Evolutionary conservation across 208 protist species (phyloP).

Genomic region (Phytomonas sp.): DNA sequence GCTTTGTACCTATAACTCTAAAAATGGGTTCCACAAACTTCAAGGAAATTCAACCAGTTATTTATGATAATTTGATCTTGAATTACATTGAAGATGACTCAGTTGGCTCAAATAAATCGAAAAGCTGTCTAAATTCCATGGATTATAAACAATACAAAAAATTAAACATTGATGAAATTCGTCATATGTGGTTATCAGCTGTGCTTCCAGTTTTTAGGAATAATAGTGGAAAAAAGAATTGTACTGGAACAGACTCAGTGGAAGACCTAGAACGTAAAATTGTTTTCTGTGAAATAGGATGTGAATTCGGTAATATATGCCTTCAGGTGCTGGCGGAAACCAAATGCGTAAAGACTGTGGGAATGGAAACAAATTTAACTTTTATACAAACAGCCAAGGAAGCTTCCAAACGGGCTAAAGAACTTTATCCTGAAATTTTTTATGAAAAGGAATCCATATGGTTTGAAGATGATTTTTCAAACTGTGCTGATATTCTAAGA

Average conservation of each 20-base stretch:
- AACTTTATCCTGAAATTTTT: slow-evolving; percentile 45
- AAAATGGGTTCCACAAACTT: slow-evolving; percentile 34
- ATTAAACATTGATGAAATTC: slow-evolving; percentile 57
- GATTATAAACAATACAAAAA: slow-evolving; percentile 76
- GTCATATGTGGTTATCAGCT: slow-evolving; percentile 65
- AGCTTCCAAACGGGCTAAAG: slow-evolving; percentile 27
- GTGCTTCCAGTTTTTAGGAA: slow-evolving; percentile 36
- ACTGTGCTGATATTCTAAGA: slow-evolving; percentile 31
- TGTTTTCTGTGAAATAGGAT: slow-evolving; percentile 85
- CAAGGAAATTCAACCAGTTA: slow-evolving; percentile 23
- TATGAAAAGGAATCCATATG: slow-evolving; percentile 49
- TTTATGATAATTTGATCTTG: slow-evolving; percentile 47
- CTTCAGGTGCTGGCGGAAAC: slow-evolving; percentile 76
- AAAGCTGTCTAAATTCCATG: slow-evolving; percentile 59
- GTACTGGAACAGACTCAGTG: slow-evolving; percentile 18
- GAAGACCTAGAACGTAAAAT: slow-evolving; percentile 33
- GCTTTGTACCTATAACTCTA: neutral
- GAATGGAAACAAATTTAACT: slow-evolving; percentile 71
- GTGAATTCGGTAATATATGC: slow-evolving; percentile 74
- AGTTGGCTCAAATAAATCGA: slow-evolving; percentile 52
- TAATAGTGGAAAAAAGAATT: slow-evolving; percentile 2
- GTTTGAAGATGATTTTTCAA: slow-evolving; percentile 55
- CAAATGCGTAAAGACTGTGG: slow-evolving; percentile 54
- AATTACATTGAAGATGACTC: slow-evolving; percentile 56
- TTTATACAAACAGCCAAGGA: slow-evolving; percentile 39